Evolutionary conservation across 2,329 filamentous ascomycete genomes (phyloP), one percentile per base, ranked within the genome.

Genomic region (Penicillium janthinellum): DNA sequence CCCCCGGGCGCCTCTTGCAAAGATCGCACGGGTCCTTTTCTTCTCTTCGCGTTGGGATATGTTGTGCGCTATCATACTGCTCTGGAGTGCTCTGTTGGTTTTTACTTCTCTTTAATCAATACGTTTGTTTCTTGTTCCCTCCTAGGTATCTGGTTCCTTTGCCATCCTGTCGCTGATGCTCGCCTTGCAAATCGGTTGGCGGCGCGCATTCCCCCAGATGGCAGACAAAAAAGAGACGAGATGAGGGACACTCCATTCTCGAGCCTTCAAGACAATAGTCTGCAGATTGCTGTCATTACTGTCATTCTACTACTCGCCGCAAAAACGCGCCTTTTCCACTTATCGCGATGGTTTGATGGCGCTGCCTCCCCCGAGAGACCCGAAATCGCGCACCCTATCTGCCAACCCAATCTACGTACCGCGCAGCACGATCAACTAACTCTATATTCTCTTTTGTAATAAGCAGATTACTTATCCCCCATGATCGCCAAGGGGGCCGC

Each of bases 11-110:
- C 49, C 49, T 28, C 49, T 39, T 22, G 42, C 54, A 31, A 60
- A 67, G 67, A 65, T 64, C 64, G 66, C 68, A 69, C 65, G 59
- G 58, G 52, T 58, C 48, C 14, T 61, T 34, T 39, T 62, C 2
- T 20, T 51, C 52, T 52, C 52, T 60, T 57, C 49, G 34, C 37
- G 14, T 41, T n/a, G 7, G 25, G 20, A 52, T 38, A 41, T 51
- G 38, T 58, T 12, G 17, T 15, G 14, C 17, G 22, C 35, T 51
- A 48, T 35, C 20, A 28, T 10, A 31, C 14, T 48, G 25, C 14
- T 48, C 5, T 15, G 22, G 48, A 28, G 17, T 51, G 7, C 17
- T 39, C 6, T 22, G n/a, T 34, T 51, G 5, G 11, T 12, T 35
- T 25, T 34, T 58, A 4, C 53, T 38, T 48, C 22, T 31, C 37